These are phyloP conservation scores for Lachnellula suecica DNA, from an alignment of 2,329 filamentous ascomycete species.

Conservation along the genomic window DNA sequence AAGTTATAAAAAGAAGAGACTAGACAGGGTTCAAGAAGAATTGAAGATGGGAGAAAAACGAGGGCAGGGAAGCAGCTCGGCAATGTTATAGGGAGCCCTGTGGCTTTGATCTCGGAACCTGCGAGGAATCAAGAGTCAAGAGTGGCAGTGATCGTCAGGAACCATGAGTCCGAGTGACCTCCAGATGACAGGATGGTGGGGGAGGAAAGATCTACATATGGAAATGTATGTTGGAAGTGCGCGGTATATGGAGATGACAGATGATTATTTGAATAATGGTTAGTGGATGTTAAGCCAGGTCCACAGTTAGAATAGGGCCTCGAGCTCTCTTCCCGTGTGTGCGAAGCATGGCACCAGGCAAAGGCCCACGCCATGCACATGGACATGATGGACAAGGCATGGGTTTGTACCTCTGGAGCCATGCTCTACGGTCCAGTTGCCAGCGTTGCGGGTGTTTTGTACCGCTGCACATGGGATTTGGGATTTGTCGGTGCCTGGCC, in stretches of 20 bases:
- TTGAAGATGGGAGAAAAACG: conserved; percentile 1
- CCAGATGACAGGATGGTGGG: neutral
- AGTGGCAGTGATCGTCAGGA: conserved; percentile 21
- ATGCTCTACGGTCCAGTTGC: no score
- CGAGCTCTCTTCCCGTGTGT: neutral
- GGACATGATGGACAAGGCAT: neutral
- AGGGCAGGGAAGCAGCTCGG: neutral
- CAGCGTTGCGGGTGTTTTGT: no score
- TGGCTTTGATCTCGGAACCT: conserved; percentile 2
- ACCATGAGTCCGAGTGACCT: conserved; percentile 4
- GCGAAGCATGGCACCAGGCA: neutral
- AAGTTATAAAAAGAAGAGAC: conserved; percentile 3
- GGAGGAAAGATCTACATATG: neutral
- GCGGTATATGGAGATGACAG: neutral
- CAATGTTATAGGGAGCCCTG: conserved; percentile 7
- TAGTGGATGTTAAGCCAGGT: neutral
- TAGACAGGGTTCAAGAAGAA: conserved; percentile 1
- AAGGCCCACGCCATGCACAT: neutral
- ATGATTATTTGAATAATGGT: neutral
- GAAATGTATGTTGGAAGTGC: neutral
- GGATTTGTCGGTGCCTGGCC: conserved; percentile 5
- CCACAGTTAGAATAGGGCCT: neutral
- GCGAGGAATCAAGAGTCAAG: conserved; percentile 4
- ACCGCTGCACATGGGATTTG: neutral
- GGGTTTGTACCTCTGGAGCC: no score